Conservation (phyloP, 1,284 basidiomycete species). For the Ustilago sp. region DNA sequence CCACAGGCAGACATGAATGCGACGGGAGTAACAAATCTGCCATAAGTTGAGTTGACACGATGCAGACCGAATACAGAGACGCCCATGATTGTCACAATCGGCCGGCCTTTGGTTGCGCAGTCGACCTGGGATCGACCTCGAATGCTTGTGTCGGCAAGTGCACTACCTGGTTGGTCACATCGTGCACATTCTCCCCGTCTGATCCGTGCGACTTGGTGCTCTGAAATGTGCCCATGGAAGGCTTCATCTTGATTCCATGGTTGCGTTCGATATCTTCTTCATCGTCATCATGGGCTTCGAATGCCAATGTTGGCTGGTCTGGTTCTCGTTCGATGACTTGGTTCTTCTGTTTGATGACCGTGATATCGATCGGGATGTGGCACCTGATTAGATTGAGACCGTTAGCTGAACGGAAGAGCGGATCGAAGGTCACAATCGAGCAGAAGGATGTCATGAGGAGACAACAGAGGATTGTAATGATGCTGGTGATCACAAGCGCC, state of each 20-base stretch:
- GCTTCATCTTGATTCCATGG: background rate
- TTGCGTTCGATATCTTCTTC: background rate
- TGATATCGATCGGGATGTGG: constrained; percentile 12
- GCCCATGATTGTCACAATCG: no score
- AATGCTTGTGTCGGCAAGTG: background rate
- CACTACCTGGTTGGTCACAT: background rate
- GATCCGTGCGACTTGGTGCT: background rate
- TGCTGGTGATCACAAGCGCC: background rate
- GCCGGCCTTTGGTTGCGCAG: background rate
- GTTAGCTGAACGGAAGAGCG: constrained; percentile 24
- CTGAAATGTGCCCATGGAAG: background rate
- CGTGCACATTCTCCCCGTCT: background rate
- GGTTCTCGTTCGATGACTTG: background rate
- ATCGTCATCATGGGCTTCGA: background rate
- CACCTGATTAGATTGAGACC: constrained; percentile 17
- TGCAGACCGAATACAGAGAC: no score
- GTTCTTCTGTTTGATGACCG: constrained; percentile 5
- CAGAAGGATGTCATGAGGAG: constrained; percentile 10
- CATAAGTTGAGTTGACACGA: no score
- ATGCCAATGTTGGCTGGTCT: background rate
- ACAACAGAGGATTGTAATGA: constrained; percentile 17
- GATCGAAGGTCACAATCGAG: constrained; percentile 23
- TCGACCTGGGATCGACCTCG: background rate
- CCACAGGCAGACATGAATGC: no score
- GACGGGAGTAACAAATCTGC: no score